Base-by-base conservation (phyloP, 1,139 yeast species). In the Yamadazyma siamensis region DNA sequence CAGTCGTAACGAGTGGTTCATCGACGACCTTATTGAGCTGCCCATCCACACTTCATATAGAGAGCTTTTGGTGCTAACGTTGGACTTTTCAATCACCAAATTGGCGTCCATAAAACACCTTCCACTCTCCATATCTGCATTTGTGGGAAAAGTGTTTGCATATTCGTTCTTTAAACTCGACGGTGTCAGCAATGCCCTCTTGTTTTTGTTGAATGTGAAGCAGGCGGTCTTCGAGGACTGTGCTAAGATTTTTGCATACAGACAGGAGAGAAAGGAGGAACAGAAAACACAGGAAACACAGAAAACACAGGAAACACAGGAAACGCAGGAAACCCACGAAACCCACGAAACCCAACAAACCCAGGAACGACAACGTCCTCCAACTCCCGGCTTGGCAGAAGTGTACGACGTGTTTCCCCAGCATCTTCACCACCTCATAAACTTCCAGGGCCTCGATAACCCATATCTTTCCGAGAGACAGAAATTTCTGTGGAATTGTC, bases 131-230 rank as follows among this genome's bases (percentile, higher is more conserved):
- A 55, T 78, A 12, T 71, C 80, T 15, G 94, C 94, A 2, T 84
- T 85, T 48, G 66, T 80, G n/a, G 95, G 95, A 8, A 85, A 86
- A 49, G 73, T 81, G 1, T 75, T 86, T 52, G 89, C 94, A 1
- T 75, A 76, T 47, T 61, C 79, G 10, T 85, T 71, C 44, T 74
- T 78, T 49, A 62, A 71, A 40, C 50, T 83, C 2, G 80, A 82
- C 0, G 66, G 73, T n/a, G 76, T 82, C 5, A 75, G 84, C 11
- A 65, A 64, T 26, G 80, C 84, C 1, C 55, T 86, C 22, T 56
- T 84, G 25, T 80, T 80, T 40, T 52, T 80, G 13, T 57, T 85
- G 27, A 77, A 76, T 43, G 77, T 81, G 41, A 77, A 65, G 45
- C 67, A 61, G 64, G 46, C 51, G 14, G 46, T 52, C 18, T 52